Evolutionary conservation across 2,329 filamentous ascomycete genomes (phyloP).

Genomic region (Ilyonectria mors-panacis): DNA sequence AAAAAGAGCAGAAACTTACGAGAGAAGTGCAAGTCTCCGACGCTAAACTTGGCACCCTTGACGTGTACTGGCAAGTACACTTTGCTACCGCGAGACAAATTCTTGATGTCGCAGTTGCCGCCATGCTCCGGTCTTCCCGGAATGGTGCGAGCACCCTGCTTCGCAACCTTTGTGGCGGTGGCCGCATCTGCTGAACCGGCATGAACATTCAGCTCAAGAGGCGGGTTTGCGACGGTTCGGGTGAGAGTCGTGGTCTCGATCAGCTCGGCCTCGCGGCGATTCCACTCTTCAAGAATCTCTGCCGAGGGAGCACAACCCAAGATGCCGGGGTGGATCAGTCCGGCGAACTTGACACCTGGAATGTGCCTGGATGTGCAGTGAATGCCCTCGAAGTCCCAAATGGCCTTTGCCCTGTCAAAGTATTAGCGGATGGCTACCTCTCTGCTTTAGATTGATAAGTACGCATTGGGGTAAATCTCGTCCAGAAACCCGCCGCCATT

Average conservation of each 20-base stretch:
- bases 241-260: slow-evolving; percentile 78
- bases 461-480: slow-evolving; percentile 88
- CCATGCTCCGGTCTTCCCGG: slow-evolving; percentile 89
- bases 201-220: slow-evolving; percentile 79
- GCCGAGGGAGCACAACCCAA: slow-evolving; percentile 88
- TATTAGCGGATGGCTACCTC: background rate
- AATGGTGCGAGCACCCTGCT: slow-evolving; percentile 87
- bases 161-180: slow-evolving; percentile 77
- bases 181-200: slow-evolving; percentile 74
- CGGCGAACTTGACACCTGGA: slow-evolving; percentile 88
- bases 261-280: slow-evolving; percentile 84
- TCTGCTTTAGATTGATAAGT: slow-evolving; percentile 48
- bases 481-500: slow-evolving; percentile 94
- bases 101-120: slow-evolving; percentile 94
- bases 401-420: slow-evolving; percentile 64
- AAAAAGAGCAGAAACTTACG: slow-evolving; percentile 57
- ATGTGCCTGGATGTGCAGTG: slow-evolving; percentile 89
- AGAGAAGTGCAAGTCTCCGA: slow-evolving; percentile 90
- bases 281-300: slow-evolving; percentile 86
- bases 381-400: slow-evolving; percentile 72
- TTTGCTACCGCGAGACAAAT: slow-evolving; percentile 82
- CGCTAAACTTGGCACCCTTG: slow-evolving; percentile 87
- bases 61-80: slow-evolving; percentile 93
- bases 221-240: slow-evolving; percentile 83
- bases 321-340: slow-evolving; percentile 93